A percentile compares a stretch with the other conserved stretches of the same genome.
These are phyloP conservation scores for Vaccinium darrowii DNA, from an alignment of 148 eudicot species.

Conservation along the genomic window DNA sequence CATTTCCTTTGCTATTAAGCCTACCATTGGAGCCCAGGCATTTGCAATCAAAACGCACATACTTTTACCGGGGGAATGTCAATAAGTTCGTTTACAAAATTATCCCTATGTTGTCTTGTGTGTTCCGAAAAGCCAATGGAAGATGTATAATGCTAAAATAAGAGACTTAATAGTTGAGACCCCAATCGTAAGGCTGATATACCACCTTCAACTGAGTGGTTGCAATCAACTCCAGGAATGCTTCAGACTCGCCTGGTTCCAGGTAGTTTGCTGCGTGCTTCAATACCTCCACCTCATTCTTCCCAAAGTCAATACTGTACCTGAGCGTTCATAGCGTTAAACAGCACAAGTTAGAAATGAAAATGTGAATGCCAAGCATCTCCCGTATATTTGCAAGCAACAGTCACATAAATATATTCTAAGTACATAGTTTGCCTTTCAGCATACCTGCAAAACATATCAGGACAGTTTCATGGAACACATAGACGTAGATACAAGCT, in stretches of 20 bases:
- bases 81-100: neutral
- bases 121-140: neutral
- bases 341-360: neutral
- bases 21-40: neutral
- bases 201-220: constrained; percentile 46
- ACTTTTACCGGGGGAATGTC: neutral
- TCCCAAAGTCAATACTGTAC: constrained; percentile 52
- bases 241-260: constrained; percentile 31
- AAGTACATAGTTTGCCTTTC: neutral
- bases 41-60: neutral
- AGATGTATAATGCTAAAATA: neutral
- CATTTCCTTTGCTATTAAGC: neutral
- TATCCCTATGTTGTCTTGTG: neutral
- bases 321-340: constrained; percentile 21
- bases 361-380: neutral
- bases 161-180: constrained; percentile 32
- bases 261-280: constrained; percentile 52
- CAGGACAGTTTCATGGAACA: neutral
- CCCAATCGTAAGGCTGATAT: constrained; percentile 50
- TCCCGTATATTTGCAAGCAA: neutral
- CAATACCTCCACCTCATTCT: constrained; percentile 48
- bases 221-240: constrained; percentile 42
- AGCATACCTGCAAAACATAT: neutral
- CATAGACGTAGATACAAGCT: neutral
- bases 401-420: neutral